These are phyloP conservation scores for Aphanomyces cochlioides DNA, from an alignment of 352 stramenopile genomes.

Conservation along the genomic window DNA sequence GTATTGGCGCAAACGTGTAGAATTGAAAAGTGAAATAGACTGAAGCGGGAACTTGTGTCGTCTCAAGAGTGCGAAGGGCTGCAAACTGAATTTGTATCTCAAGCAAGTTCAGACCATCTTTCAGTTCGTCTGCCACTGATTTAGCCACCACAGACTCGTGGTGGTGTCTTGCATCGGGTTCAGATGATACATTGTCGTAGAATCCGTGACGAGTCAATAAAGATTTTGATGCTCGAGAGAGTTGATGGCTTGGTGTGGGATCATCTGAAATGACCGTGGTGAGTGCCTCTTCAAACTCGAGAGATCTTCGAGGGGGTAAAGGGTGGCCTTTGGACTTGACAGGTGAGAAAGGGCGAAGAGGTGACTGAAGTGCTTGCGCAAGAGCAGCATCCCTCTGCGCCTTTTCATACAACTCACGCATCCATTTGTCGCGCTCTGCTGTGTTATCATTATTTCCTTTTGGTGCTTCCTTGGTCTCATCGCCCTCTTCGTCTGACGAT, in stretches of 20 bases:
- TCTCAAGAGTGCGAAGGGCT: slow-evolving; percentile 52
- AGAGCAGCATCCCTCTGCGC: slow-evolving; percentile 14
- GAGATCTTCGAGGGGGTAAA: not conserved
- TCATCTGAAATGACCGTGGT: slow-evolving; percentile 26
- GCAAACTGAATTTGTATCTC: slow-evolving; percentile 91
- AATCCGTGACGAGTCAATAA: slow-evolving; percentile 81
- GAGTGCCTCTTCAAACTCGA: not conserved
- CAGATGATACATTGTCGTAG: slow-evolving; percentile 35
- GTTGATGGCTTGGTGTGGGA: slow-evolving; percentile 40
- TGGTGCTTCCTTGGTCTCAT: slow-evolving; percentile 2
- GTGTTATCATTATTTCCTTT: not conserved
- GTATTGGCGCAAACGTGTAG: slow-evolving; percentile 83
- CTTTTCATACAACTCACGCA: slow-evolving; percentile 10
- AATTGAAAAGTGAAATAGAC: slow-evolving; percentile 93
- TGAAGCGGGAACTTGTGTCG: slow-evolving; percentile 35
- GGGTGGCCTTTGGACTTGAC: not conserved
- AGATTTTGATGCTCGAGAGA: slow-evolving; percentile 81
- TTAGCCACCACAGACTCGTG: slow-evolving; percentile 32
- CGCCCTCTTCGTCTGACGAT: slow-evolving; percentile 22
- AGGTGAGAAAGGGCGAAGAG: not conserved
- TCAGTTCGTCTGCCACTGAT: slow-evolving; percentile 62
- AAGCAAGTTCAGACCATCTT: slow-evolving; percentile 70
- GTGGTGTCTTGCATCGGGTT: not conserved
- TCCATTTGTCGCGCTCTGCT: slow-evolving; percentile 8
- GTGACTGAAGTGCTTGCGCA: slow-evolving; percentile 8